Conservation (phyloP, 192 early-diverging fungal species). For the Rhizophagus clarus region DNA sequence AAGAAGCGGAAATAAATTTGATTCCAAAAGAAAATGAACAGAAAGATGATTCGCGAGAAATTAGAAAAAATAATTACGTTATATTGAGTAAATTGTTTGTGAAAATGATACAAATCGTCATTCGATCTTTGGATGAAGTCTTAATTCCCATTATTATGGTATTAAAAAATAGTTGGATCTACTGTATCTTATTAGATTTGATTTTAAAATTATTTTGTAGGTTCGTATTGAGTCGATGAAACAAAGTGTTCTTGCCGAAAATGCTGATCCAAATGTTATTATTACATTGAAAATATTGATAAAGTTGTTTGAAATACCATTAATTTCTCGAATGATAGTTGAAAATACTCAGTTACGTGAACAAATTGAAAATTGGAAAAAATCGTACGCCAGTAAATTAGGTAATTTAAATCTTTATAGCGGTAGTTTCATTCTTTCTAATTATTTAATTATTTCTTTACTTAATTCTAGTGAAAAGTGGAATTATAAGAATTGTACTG, state of each 20-base stretch:
- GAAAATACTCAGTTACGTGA: neutral
- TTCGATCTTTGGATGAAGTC: constrained; percentile 14
- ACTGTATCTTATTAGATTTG: neutral
- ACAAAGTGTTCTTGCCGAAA: neutral
- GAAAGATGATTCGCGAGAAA: neutral
- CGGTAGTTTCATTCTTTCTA: neutral
- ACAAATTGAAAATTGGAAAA: constrained; percentile 13
- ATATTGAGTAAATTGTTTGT: neutral
- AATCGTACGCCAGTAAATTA: neutral
- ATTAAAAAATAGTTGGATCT: neutral
- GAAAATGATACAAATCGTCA: neutral
- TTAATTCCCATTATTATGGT: constrained; percentile 25
- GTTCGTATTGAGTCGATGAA: neutral
- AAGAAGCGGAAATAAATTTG: neutral
- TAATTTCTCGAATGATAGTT: neutral
- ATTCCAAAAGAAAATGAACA: neutral
- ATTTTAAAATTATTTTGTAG: neutral
- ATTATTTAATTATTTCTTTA: neutral
- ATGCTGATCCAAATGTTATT: neutral
- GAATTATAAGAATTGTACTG: neutral
- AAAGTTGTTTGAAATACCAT: neutral
- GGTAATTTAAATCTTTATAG: neutral
- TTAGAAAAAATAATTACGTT: neutral
- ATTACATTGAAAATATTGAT: neutral
- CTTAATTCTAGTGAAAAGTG: neutral